Evolutionary conservation across 2,329 filamentous ascomycete genomes (phyloP).

Genomic region (Fusarium sp.): DNA sequence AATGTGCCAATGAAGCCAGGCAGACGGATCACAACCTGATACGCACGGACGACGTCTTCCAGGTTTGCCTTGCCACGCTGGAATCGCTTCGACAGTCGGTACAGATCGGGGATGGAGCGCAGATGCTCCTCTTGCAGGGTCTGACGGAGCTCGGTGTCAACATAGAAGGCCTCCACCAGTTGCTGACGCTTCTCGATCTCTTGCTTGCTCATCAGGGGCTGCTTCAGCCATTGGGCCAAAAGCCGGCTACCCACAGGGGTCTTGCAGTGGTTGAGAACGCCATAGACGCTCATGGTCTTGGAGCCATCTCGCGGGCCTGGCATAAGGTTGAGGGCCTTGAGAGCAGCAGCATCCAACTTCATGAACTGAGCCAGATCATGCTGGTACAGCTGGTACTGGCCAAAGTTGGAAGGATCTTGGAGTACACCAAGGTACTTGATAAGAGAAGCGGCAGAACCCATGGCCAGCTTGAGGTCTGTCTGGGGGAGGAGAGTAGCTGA

Average conservation of each 20-base stretch:
- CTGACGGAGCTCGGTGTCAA: conserved; percentile 91
- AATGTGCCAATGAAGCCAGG: conserved; percentile 91
- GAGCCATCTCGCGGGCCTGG: conserved; percentile 91
- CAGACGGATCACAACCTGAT: conserved; percentile 92
- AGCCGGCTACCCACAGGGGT: conserved; percentile 91
- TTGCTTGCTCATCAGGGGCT: conserved; percentile 89
- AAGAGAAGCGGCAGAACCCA: conserved; percentile 91
- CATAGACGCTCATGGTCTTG: conserved; percentile 98
- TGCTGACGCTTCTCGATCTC: conserved; percentile 94
- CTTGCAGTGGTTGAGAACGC: conserved; percentile 96
- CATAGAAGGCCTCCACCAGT: conserved; percentile 93
- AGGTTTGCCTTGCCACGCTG: conserved; percentile 90
- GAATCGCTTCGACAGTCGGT: conserved; percentile 92
- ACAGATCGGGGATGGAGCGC: conserved; percentile 91
- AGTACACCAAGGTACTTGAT: conserved; percentile 95
- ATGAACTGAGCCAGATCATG: conserved; percentile 97
- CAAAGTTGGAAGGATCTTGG: conserved; percentile 93
- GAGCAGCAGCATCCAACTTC: conserved; percentile 94
- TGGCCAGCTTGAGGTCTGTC: conserved; percentile 92
- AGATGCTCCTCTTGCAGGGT: conserved; percentile 98
- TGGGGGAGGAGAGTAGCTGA: conserved; percentile 82
- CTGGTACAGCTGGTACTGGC: conserved; percentile 96
- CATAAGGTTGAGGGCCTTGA: conserved; percentile 97
- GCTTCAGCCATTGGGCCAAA: conserved; percentile 96
- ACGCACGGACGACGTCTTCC: conserved; percentile 94